These are phyloP conservation scores for Pyricularia grisea DNA, from an alignment of 2,329 filamentous ascomycete genomes.

Conservation along the genomic window DNA sequence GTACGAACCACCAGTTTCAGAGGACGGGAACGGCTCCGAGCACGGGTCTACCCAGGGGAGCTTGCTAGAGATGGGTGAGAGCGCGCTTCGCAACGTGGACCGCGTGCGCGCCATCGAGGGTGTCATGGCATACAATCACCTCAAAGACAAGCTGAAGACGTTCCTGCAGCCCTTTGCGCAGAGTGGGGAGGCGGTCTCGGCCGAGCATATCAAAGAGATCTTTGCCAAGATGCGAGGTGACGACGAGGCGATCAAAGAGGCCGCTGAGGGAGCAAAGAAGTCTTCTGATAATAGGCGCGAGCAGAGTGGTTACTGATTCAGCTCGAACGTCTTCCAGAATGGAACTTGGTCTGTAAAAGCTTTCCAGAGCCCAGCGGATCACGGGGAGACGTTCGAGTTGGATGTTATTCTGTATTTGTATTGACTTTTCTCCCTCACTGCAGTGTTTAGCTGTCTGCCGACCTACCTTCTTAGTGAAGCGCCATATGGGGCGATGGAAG, in stretches of 20 bases:
- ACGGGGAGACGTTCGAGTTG: background rate
- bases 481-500: background rate
- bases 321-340: background rate
- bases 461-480: background rate
- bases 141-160: slow-evolving; percentile 91
- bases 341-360: background rate
- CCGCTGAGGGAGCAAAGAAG: slow-evolving; percentile 40
- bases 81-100: slow-evolving; percentile 83
- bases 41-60: slow-evolving; percentile 57
- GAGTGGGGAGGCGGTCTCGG: slow-evolving; percentile 76
- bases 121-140: slow-evolving; percentile 95
- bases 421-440: background rate
- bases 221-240: slow-evolving; percentile 93
- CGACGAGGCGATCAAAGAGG: slow-evolving; percentile 60
- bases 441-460: background rate
- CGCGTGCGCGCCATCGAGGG: slow-evolving; percentile 90
- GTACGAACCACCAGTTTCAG: slow-evolving; percentile 85
- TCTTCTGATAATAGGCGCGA: slow-evolving; percentile 33
- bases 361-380: background rate
- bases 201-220: slow-evolving; percentile 92
- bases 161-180: slow-evolving; percentile 94
- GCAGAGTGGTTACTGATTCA: slow-evolving; percentile 41
- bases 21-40: slow-evolving; percentile 41
- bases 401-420: background rate
- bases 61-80: slow-evolving; percentile 84